phyloP scores from a whole-genome alignment of 371 early-diverging fungal species.

The Choanephora cucurbitarum region DNA sequence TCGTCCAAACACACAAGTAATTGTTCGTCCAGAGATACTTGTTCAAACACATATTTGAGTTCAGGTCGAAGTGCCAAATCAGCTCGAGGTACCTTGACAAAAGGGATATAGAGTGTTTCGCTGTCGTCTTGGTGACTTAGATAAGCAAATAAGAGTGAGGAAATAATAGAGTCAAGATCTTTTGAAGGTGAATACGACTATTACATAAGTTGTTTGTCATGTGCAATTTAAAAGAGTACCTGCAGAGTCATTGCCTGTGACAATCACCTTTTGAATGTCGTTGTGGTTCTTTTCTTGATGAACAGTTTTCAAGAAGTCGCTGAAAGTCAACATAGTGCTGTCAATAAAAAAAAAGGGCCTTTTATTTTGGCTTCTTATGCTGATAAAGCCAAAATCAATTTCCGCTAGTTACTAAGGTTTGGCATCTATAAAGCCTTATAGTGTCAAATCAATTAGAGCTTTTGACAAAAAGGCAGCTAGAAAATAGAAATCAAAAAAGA shows the following conservation, averaged over 20 bases:
- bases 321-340: neutral
- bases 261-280: constrained; percentile 30
- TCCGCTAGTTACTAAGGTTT: too few relatives aligned
- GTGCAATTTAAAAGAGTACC: constrained; percentile 36
- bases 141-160: constrained; percentile 60
- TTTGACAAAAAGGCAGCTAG: too few relatives aligned
- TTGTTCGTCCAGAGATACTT: constrained; percentile 20
- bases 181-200: too few relatives aligned
- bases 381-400: neutral
- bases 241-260: constrained; percentile 75
- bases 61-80: constrained; percentile 74
- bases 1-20: constrained; percentile 35
- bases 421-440: too few relatives aligned
- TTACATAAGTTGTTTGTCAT: neutral
- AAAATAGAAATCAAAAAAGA: too few relatives aligned
- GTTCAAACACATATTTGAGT: constrained; percentile 48
- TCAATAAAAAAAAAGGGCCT: neutral
- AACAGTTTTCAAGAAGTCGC: constrained; percentile 6
- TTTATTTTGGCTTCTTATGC: neutral
- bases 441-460: too few relatives aligned
- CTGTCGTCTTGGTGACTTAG: constrained; percentile 26
- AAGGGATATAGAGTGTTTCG: constrained; percentile 45
- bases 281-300: neutral
- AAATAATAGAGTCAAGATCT: constrained; percentile 75
- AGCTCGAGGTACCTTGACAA: constrained; percentile 57